These are phyloP conservation scores for Fusarium ramigenum DNA, from an alignment of 2,329 filamentous ascomycete species.

Conservation along the genomic window DNA sequence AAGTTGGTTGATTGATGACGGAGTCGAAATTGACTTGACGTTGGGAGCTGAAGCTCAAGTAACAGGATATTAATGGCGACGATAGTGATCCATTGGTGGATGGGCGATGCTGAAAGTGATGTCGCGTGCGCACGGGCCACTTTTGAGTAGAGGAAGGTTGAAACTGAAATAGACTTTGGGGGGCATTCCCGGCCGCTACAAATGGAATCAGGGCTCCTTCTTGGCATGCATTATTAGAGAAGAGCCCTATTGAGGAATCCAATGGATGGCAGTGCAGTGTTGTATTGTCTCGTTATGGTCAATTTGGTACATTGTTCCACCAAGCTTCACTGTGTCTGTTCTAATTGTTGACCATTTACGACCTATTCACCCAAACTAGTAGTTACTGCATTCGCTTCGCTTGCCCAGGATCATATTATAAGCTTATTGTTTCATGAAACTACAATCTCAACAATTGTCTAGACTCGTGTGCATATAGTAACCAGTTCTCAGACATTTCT, in stretches of 20 bases:
- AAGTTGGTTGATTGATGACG: not conserved
- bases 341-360: not conserved
- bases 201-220: not conserved
- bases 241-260: not conserved
- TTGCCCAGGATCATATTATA: not conserved
- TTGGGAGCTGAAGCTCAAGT: constrained; percentile 18
- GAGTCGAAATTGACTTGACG: constrained; percentile 6
- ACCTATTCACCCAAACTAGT: not conserved
- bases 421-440: not conserved
- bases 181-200: not conserved
- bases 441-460: not conserved
- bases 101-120: constrained; percentile 29
- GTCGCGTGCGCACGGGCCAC: constrained; percentile 38
- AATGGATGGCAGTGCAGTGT: not conserved
- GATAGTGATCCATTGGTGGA: constrained; percentile 35
- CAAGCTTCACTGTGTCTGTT: not conserved
- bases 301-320: not conserved
- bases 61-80: constrained; percentile 26
- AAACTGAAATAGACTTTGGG: constrained; percentile 30
- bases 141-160: constrained; percentile 5
- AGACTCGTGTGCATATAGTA: not conserved
- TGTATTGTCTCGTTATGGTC: not conserved
- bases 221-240: not conserved
- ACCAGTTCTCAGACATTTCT: not conserved
- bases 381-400: not conserved